Conservation (phyloP, 768 basidiomycete genomes). For the Lactarius hatsudake region DNA sequence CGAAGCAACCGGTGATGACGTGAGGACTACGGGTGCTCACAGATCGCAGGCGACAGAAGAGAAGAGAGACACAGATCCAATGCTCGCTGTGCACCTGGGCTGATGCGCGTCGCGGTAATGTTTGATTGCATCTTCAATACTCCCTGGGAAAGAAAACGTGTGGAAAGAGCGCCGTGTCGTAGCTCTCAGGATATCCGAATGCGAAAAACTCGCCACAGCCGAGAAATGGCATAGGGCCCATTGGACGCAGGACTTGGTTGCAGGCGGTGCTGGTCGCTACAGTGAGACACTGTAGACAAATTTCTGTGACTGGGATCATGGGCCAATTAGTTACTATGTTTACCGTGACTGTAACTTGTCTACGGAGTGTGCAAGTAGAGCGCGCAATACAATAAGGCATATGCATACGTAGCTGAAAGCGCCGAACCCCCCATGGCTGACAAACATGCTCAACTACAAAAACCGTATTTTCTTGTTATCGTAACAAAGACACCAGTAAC, state of each 20-base stretch:
- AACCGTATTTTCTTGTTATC: too few species aligned
- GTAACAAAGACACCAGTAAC: too few species aligned
- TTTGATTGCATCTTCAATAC: neutral
- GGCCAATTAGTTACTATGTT: too few species aligned
- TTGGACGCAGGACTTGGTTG: neutral
- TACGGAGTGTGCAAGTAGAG: too few species aligned
- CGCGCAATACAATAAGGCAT: too few species aligned
- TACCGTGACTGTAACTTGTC: too few species aligned
- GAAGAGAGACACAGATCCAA: neutral
- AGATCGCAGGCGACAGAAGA: neutral
- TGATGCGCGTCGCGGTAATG: neutral
- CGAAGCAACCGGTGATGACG: neutral
- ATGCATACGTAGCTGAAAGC: too few species aligned
- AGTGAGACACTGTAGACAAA: neutral
- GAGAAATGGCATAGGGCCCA: neutral
- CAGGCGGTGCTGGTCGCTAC: neutral
- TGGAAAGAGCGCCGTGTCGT: too few species aligned
- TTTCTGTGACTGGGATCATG: neutral
- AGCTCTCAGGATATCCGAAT: neutral
- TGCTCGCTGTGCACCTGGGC: neutral
- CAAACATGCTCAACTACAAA: neutral
- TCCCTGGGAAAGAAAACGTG: too few species aligned
- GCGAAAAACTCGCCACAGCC: neutral
- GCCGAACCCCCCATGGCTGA: too few species aligned
- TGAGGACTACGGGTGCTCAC: neutral